phyloP scores from a whole-genome alignment of 148 eudicot genomes.

The Diospyros lotus region DNA sequence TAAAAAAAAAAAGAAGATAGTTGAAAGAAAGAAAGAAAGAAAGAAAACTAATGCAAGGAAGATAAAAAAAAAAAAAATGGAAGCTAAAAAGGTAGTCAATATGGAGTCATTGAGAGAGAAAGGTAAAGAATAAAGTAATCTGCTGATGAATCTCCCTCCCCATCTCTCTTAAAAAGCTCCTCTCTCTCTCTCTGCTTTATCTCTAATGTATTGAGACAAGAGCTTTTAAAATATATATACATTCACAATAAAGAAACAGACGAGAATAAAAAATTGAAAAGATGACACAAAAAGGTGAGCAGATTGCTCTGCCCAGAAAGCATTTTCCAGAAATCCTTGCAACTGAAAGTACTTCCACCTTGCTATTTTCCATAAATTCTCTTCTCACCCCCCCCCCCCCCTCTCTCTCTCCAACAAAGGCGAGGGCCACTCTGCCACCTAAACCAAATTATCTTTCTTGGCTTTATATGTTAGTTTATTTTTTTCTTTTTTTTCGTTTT shows the following conservation, averaged over 20 bases:
- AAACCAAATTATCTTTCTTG: slow-evolving; percentile 17
- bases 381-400: slow-evolving; percentile 4
- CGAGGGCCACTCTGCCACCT: slow-evolving; percentile 27
- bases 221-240: neutral
- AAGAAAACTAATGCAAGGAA: no score
- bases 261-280: neutral
- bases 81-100: slow-evolving; percentile 28
- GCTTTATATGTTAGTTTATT: slow-evolving; percentile 12
- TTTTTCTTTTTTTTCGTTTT: slow-evolving; percentile 3
- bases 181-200: slow-evolving; percentile 10
- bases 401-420: slow-evolving; percentile 14
- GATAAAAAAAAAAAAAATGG: neutral
- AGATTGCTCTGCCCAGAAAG: slow-evolving; percentile 23
- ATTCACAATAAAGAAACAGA: neutral
- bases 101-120: slow-evolving; percentile 2
- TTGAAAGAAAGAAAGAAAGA: no score
- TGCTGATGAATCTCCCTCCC: slow-evolving; percentile 22
- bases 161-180: slow-evolving; percentile 12
- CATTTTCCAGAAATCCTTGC: slow-evolving; percentile 31
- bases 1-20: no score
- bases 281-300: slow-evolving; percentile 18
- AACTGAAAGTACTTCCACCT: slow-evolving; percentile 26
- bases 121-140: slow-evolving; percentile 3
- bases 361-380: slow-evolving; percentile 27
- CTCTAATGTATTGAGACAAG: neutral